These are phyloP conservation scores for Ophiostoma triangulosporum DNA, from an alignment of 2,329 filamentous ascomycete genomes.

Conservation along the genomic window DNA sequence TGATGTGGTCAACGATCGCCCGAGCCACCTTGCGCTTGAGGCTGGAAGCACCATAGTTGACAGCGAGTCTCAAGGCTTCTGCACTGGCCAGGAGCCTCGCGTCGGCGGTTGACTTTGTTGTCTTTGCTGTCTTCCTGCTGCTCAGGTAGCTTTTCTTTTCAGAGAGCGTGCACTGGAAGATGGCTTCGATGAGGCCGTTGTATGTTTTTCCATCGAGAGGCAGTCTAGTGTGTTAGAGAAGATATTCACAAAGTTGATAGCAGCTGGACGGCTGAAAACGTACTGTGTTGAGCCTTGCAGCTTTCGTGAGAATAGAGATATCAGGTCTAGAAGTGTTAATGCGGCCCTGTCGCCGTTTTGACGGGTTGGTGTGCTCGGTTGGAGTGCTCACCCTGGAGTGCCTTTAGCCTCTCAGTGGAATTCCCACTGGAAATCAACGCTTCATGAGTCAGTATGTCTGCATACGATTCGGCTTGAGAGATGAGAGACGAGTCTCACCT, in stretches of 20 bases:
- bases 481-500: constrained; percentile 4
- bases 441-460: not conserved
- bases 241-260: no score
- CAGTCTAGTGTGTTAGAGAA: constrained; percentile 2
- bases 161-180: constrained; percentile 55
- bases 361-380: not conserved
- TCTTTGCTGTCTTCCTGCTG: constrained; percentile 30
- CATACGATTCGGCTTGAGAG: not conserved
- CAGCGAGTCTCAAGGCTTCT: constrained; percentile 54
- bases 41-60: constrained; percentile 54
- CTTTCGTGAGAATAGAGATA: constrained; percentile 14
- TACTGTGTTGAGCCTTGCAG: constrained; percentile 14
- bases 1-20: constrained; percentile 68
- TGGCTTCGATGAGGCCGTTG: constrained; percentile 63
- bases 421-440: constrained; percentile 13
- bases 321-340: constrained; percentile 11
- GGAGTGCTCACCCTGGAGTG: constrained; percentile 13
- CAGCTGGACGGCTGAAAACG: not conserved
- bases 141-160: constrained; percentile 55
- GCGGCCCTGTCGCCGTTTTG: no score
- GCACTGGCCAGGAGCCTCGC: constrained; percentile 55
- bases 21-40: constrained; percentile 67
- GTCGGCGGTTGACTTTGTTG: constrained; percentile 29
- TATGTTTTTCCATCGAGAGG: constrained; percentile 62
- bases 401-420: constrained; percentile 12